Evolutionary conservation across 495 filamentous ascomycete genomes (phyloP).

Genomic region (Aspergillus biplanus): DNA sequence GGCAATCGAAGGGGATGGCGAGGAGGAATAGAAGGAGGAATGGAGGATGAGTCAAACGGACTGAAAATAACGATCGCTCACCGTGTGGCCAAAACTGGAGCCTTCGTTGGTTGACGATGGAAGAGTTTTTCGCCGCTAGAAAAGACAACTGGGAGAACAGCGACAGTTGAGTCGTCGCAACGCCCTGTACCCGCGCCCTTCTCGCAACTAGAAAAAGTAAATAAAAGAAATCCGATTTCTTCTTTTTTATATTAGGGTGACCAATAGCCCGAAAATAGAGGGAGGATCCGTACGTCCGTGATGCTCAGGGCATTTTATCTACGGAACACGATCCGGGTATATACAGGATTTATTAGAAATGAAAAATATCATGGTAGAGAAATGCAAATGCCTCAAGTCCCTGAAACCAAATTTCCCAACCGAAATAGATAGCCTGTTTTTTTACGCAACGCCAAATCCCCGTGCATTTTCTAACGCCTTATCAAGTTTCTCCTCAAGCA

Average conservation of each 20-base stretch:
- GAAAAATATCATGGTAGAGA: no score
- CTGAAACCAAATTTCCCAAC: background rate
- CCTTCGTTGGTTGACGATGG: constrained; percentile 20
- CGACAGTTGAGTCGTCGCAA: background rate
- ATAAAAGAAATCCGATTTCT: no score
- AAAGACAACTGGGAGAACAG: background rate
- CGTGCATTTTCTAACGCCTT: constrained; percentile 87
- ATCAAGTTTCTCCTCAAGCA: constrained; percentile 71
- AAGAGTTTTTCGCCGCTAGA: constrained; percentile 11
- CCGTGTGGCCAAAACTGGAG: constrained; percentile 20
- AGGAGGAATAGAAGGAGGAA: background rate
- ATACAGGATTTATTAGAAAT: no score
- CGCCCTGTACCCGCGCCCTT: background rate
- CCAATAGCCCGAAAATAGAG: no score
- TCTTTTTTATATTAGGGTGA: no score
- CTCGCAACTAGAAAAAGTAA: no score
- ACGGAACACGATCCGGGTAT: background rate
- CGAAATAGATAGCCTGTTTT: constrained; percentile 13
- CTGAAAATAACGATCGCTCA: constrained; percentile 4
- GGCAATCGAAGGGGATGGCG: background rate
- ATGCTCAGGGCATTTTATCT: background rate
- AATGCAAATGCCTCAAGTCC: background rate
- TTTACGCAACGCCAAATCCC: constrained; percentile 80
- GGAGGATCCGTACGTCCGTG: no score
- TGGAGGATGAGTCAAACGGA: constrained; percentile 18